Evolutionary conservation across 352 stramenopile species (phyloP).

Genomic region (Phytophthora pinifolia): DNA sequence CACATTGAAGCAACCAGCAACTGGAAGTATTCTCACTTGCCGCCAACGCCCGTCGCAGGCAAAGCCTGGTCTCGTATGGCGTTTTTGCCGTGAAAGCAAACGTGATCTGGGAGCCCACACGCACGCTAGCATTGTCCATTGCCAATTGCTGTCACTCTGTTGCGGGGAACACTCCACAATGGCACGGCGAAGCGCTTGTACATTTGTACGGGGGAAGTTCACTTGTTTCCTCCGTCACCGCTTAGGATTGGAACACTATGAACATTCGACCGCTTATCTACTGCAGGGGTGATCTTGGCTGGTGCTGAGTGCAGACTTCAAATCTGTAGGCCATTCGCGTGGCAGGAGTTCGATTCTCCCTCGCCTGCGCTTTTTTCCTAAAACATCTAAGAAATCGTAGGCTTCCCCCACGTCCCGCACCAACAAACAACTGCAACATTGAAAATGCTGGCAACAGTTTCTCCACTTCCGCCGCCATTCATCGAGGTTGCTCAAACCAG

Average conservation of each 20-base stretch:
- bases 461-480: background rate
- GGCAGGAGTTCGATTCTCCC: conserved; percentile 92
- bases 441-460: background rate
- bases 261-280: background rate
- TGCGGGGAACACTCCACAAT: no score
- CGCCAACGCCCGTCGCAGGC: no score
- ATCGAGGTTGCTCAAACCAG: background rate
- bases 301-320: conserved; percentile 92
- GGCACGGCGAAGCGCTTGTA: no score
- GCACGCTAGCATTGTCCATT: no score
- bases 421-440: background rate
- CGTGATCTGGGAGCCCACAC: no score
- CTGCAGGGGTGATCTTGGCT: conserved; percentile 88
- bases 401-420: no score
- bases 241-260: background rate
- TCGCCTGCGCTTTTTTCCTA: conserved; percentile 76
- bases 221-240: background rate
- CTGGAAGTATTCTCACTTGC: no score
- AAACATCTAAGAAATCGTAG: conserved; percentile 17
- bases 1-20: background rate
- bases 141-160: no score
- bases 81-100: no score
- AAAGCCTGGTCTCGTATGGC: no score
- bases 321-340: conserved; percentile 91
- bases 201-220: no score